Evolutionary conservation across 331 rosid genomes (phyloP), one percentile per base, ranked within the genome.

Genomic region (Pyrus hybrid): DNA sequence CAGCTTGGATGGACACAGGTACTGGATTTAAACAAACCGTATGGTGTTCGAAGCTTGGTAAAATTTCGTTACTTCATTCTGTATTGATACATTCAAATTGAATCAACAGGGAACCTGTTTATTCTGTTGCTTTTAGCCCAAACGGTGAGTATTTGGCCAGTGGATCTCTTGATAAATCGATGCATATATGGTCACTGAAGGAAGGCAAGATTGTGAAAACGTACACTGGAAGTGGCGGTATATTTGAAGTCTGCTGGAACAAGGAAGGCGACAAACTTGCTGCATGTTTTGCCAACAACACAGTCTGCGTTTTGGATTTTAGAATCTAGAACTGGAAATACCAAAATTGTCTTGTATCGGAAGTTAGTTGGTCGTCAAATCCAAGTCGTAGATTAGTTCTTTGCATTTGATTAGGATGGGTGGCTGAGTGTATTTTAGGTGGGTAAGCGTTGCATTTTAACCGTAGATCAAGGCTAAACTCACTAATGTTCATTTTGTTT

Each of bases 241-340:
- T 94, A 74, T 94, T 91, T 68, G 98, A 94, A 88, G 98, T 94
- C 51, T 90, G 96, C 82, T 94, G 97, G 98, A 94, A 91, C 45
- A 94, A 82, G 83, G 98, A 90, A 68, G 98, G 98, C 47, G 91
- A 94, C 85, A 94, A 90, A 77, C 86, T 94, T 22, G 98, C 98
- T n/a, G 91, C 96, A 41, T 94, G 98, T 84, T 91, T 87, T 75
- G 91, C 97, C 63, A 84, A 91, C 85, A 94, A 91, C 74, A 88
- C 88, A 26, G 97, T 91, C 30, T 91, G 93, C 45, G 95, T 94
- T 83, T 79, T 94, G 85, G 99, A 94, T 84, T 90, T 94, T 87
- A 92, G 97, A 90, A 87, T 90, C 96, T 94, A 77, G 65, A 18
- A 13, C 32, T 63, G 58, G 51, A 18, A 80, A 69, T 73, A 8